phyloP scores from a whole-genome alignment of 2,329 filamentous ascomycete genomes.

The Cordyceps cicadae region DNA sequence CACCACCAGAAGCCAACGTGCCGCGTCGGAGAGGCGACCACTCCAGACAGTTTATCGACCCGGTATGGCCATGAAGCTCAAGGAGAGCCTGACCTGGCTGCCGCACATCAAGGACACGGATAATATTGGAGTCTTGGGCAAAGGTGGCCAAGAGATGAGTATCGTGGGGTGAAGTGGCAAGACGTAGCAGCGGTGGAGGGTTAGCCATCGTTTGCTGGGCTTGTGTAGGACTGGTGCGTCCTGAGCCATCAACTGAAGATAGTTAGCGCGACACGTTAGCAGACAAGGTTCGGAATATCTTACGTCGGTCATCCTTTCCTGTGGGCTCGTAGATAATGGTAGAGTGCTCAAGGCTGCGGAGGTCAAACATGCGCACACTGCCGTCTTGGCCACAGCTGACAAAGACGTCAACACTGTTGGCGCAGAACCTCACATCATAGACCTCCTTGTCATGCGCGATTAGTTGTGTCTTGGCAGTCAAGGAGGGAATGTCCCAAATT shows the following conservation, averaged over 20 bases:
- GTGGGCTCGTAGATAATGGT: slow-evolving; percentile 99
- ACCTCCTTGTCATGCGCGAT: slow-evolving; percentile 99
- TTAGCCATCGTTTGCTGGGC: slow-evolving; percentile 70
- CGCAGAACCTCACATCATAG: slow-evolving; percentile 96
- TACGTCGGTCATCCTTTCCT: slow-evolving; percentile 71
- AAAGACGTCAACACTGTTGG: slow-evolving; percentile 96
- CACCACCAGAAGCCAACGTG: slow-evolving; percentile 80
- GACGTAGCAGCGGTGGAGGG: slow-evolving; percentile 67
- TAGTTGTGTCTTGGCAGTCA: slow-evolving; percentile 95
- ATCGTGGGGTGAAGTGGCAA: slow-evolving; percentile 90
- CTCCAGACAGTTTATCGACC: slow-evolving; percentile 84
- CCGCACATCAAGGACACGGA: slow-evolving; percentile 90
- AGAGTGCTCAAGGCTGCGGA: slow-evolving; percentile 91
- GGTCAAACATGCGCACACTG: slow-evolving; percentile 96
- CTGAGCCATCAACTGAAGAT: slow-evolving; percentile 44
- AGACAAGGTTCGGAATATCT: slow-evolving; percentile 16
- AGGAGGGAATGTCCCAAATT: slow-evolving; percentile 97
- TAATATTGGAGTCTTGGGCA: slow-evolving; percentile 82
- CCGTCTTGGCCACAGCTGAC: slow-evolving; percentile 96
- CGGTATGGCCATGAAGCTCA: slow-evolving; percentile 81
- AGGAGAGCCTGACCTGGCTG: slow-evolving; percentile 93
- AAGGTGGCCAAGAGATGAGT: slow-evolving; percentile 95
- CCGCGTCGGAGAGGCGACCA: slow-evolving; percentile 87
- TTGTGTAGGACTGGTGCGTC: slow-evolving; percentile 63
- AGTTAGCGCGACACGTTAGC: slow-evolving; percentile 16